Evolutionary conservation across 148 eudicot genomes (phyloP), one percentile per base, ranked within the genome.

Genomic region (Vaccinium corymbosum): DNA sequence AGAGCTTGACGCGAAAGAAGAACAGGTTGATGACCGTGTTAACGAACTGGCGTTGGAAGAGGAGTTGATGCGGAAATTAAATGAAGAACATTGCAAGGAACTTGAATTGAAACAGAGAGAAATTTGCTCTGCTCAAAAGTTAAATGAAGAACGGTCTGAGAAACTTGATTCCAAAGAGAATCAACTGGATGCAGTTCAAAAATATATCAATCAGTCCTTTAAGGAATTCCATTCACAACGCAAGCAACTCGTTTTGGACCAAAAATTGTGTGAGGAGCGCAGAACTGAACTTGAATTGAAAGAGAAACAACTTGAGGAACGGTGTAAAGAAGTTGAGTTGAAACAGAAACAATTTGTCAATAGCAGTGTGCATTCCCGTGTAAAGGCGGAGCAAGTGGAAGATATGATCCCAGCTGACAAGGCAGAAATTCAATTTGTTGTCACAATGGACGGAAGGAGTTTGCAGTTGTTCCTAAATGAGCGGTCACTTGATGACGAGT

Each of bases 391-490:
- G 59, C 59, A 56, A 56, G 59, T 15, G 19, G 59, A 56, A 56
- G 59, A 19, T 56, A 56, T 56, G 59, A 56, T 56, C 19, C 59
- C 59, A 56, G 59, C 14, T 56, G 59, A 56, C 59, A 56, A 56
- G 7, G 78, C 89, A 17, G 90, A 88, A 85, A 61, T 88, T 74
- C 79, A 85, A 76, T 85, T 89, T 55, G 76, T 64, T 51, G 78
- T 91, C 57, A 86, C 76, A 15, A 89, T 91, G 93, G 88, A 90
- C 86, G 94, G 93, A 13, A 88, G 78, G 82, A 84, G 75, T 64
- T 83, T 93, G 88, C 89, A 88, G 17, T 81, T 74, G 57, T 90
- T 82, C 74, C 70, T 93, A 16, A 90, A 84, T 46, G 91, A 87
- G 20, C 85, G 79, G 16, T 85, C 81, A 12, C 76, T 86, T 29